Conservation (phyloP, 805 yeast genomes). For the Yarrowia divulgata region DNA sequence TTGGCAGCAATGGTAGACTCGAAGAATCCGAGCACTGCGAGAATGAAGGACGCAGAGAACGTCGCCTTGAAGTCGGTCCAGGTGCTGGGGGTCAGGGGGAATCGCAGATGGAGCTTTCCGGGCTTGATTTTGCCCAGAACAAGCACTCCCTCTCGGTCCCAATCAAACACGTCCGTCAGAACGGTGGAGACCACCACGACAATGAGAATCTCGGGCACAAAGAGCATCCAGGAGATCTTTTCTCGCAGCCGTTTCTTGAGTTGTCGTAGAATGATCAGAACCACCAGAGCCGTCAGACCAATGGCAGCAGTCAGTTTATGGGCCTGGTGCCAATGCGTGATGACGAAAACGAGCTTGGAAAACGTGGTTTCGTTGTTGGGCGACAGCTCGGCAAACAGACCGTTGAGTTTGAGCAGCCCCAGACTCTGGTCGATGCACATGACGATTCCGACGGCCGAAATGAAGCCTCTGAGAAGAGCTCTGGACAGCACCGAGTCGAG, state of each 20-base stretch:
- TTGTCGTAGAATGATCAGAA: slow-evolving; percentile 55
- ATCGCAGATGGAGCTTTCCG: slow-evolving; percentile 57
- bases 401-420: slow-evolving; percentile 71
- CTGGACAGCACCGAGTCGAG: slow-evolving; percentile 80
- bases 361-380: slow-evolving; percentile 71
- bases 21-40: slow-evolving; percentile 88
- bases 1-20: slow-evolving; percentile 94
- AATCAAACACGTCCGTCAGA: slow-evolving; percentile 55
- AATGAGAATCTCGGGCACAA: slow-evolving; percentile 83
- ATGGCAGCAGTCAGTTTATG: slow-evolving; percentile 69
- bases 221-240: slow-evolving; percentile 57
- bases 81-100: slow-evolving; percentile 63
- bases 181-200: slow-evolving; percentile 71
- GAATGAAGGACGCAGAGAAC: slow-evolving; percentile 73
- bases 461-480: slow-evolving; percentile 79
- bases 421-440: slow-evolving; percentile 81
- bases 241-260: slow-evolving; percentile 53
- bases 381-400: slow-evolving; percentile 50
- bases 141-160: slow-evolving; percentile 58
- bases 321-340: slow-evolving; percentile 55
- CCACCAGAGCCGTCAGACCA: slow-evolving; percentile 60
- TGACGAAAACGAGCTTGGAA: slow-evolving; percentile 68
- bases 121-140: slow-evolving; percentile 73
- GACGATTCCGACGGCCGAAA: slow-evolving; percentile 83
- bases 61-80: slow-evolving; percentile 60